Base-by-base conservation (phyloP, 768 basidiomycete genomes). In the Coprinopsis sp. region DNA sequence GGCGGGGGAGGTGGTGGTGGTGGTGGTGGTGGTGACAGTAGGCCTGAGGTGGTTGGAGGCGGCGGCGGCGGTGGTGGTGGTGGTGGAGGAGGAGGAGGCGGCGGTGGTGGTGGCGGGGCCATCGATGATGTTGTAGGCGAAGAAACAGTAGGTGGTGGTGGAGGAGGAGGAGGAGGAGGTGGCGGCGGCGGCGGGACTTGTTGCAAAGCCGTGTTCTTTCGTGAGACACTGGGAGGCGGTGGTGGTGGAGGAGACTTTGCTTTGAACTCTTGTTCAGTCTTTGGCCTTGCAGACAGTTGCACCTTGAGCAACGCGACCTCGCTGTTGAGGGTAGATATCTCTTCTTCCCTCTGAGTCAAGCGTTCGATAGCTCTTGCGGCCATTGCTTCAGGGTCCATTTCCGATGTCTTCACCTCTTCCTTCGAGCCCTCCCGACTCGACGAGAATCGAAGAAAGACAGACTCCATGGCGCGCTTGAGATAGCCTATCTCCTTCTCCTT, bases 381-480 rank as follows among this genome's bases (percentile, higher is more conserved):
- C 52, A 94, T 84, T 11, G 71, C 56, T 45, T 84, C 78, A 2
- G 85, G 76, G 54, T 91, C 86, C 38, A 84, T 59, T 39, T 80
- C 79, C 0, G 71, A 64, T 38, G 62, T 71, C 34, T 70, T 72
- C 19, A 55, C 59, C 21, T 71, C 71, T 40, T 77, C 74, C 36
- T 73, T 66, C 21, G 58, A 58, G 55, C 83, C 79, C 55, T 79
- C 77, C 34, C 77, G 64, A 4, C n/a, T n/a, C n/a, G 77, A 70
- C 4, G 76, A 71, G 60, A 93, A 85, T n/a, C 87, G 76, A 10
- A 82, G 82, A 62, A 90, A 90, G 4, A 94, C 85, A 6, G 87
- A 85, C 62, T 92, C 89, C 29, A 96, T 69, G n/a, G 90, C 87
- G 12, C 85, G 82, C 58, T 91, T 90, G 30, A 93, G 73, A 55